phyloP scores from a whole-genome alignment of 129 eudicot genomes.

The Chrysanthemum seticuspe region DNA sequence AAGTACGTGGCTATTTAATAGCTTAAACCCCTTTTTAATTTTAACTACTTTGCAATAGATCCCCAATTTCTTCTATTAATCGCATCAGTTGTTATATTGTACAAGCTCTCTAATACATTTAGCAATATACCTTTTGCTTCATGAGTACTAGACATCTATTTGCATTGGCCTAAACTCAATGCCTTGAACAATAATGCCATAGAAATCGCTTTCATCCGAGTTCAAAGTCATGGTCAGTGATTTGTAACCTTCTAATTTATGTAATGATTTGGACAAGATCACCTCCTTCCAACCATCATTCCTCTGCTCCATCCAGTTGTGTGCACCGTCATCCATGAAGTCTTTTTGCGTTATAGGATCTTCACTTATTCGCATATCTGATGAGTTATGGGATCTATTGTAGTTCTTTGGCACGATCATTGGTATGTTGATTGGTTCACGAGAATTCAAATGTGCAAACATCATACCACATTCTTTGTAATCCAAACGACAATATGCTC shows the following conservation, averaged over 20 bases:
- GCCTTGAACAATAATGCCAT: constrained; percentile 15
- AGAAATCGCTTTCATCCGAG: neutral
- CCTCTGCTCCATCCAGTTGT: constrained; percentile 12
- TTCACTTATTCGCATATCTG: constrained; percentile 1
- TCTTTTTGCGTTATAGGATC: neutral
- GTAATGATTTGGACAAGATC: constrained; percentile 2
- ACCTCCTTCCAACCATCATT: constrained; percentile 28
- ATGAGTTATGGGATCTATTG: neutral
- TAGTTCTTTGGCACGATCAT: constrained; percentile 12
- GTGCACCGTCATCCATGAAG: neutral
- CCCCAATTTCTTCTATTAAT: no score
- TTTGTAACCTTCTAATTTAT: constrained; percentile 3
- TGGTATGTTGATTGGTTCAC: constrained; percentile 20
- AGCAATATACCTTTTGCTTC: no score
- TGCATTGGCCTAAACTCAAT: constrained; percentile 20
- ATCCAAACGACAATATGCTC: neutral
- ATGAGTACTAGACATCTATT: neutral
- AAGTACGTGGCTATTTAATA: no score
- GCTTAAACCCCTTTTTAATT: no score
- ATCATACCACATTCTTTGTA: neutral
- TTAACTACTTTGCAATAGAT: no score
- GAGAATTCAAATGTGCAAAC: constrained; percentile 6
- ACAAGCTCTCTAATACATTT: no score
- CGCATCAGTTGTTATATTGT: no score
- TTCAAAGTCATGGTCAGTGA: neutral